Base-by-base conservation (phyloP, 2,329 filamentous ascomycete genomes). In the Trichoderma atroviride region DNA sequence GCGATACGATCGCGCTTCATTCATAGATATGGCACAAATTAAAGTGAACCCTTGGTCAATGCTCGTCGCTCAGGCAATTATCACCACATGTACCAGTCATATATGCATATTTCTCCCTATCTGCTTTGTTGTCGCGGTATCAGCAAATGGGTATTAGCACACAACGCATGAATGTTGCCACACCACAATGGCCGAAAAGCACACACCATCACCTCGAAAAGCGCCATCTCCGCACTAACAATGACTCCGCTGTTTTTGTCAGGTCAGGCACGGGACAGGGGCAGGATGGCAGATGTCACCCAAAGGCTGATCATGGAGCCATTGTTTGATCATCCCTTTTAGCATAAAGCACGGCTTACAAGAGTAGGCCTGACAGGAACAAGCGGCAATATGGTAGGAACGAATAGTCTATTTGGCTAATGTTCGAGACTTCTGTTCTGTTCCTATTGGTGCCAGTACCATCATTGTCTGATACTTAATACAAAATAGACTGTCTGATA, bases 321-420 rank as follows among this genome's bases (percentile, higher is more conserved):
- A 50, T 13, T 33, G 53, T 66, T 66, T 66, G 63, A 66, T 66
- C 63, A 66, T 58, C 63, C 63, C 9, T 29, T 58, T 24, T 66
- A 66, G 63, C 53, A 66, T 50, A n/a, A 66, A 57, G 63, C 63
- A 66, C 63, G 37, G 27, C 37, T 29, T 7, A 55, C 14, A 29
- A 29, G n/a, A 50, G n/a, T 5, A 50, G 9, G n/a, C 11, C 47
- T 24, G 47, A 24, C 47, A 50, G n/a, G 11, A 50, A 4, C 43
- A 47, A 47, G 22, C 47, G 11, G 47, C 22, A 9, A 13, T 24
- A 50, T n/a, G 40, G 40, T 43, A 19, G 5, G 5, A 7, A 43
- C 1, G 19, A 19, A 24, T 24, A 14, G n/a, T 22, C 11, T 11
- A 4, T 11, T 50, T 50, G 9, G n/a, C n/a, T 22, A 9, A 9